Percentiles rank a stretch among this genome's conserved stretches.
Evolutionary conservation across 176 grass and related monocot species (phyloP).

Genomic region (Aegilops longissima): DNA sequence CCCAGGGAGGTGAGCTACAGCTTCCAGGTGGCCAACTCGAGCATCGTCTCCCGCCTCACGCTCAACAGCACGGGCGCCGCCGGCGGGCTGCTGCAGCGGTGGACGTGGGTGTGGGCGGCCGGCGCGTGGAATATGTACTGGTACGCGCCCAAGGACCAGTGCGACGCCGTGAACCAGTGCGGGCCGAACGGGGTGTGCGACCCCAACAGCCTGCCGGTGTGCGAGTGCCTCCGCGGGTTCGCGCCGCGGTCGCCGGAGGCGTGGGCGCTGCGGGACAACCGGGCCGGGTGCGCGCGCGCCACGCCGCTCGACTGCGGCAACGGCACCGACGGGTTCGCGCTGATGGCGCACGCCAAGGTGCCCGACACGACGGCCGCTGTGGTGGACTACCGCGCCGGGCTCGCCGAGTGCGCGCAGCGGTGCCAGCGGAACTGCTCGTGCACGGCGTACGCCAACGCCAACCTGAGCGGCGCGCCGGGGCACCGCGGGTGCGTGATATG

Average conservation of each 20-base stretch:
- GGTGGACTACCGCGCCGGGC: constrained; percentile 22
- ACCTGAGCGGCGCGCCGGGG: constrained; percentile 29
- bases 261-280: constrained; percentile 33
- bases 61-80: constrained; percentile 26
- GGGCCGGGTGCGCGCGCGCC: constrained; percentile 38
- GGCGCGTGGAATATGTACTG: constrained; percentile 52
- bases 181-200: constrained; percentile 48
- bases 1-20: constrained; percentile 41
- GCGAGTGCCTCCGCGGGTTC: constrained; percentile 57
- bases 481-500: constrained; percentile 68
- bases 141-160: constrained; percentile 65
- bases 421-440: constrained; percentile 60
- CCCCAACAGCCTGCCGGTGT: constrained; percentile 10
- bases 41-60: constrained; percentile 34
- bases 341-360: constrained; percentile 46
- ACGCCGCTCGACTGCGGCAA: constrained; percentile 43
- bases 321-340: constrained; percentile 51
- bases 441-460: constrained; percentile 53
- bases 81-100: constrained; percentile 46
- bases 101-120: constrained; percentile 26
- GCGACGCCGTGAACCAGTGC: constrained; percentile 46
- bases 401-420: constrained; percentile 34
- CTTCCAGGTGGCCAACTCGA: constrained; percentile 32
- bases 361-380: constrained; percentile 38
- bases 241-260: constrained; percentile 32